These are phyloP conservation scores for Tetraselmis striata DNA, from an alignment of 139 green algal genomes.

Conservation along the genomic window DNA sequence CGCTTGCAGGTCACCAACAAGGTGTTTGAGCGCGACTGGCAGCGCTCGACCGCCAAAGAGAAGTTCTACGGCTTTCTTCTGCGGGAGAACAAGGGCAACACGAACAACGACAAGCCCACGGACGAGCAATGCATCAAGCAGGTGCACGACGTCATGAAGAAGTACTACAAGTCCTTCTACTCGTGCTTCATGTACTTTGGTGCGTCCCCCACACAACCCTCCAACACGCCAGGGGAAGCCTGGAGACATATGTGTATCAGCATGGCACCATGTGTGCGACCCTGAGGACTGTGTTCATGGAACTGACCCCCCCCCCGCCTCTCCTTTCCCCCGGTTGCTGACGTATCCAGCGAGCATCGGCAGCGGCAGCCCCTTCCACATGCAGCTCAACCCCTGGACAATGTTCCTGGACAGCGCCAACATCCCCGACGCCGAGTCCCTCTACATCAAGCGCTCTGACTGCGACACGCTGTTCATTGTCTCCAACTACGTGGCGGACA, in stretches of 20 bases:
- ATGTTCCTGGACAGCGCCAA: constrained; percentile 57
- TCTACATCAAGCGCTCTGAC: constrained; percentile 62
- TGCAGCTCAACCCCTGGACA: constrained; percentile 50
- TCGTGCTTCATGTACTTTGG: constrained; percentile 3
- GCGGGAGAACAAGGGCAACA: constrained; percentile 57
- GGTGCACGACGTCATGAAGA: constrained; percentile 50
- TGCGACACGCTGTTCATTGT: constrained; percentile 82
- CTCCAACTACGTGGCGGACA: constrained; percentile 69
- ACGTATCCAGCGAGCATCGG: background rate
- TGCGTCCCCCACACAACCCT: too few relatives aligned
- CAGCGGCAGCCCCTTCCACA: constrained; percentile 32
- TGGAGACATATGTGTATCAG: too few relatives aligned
- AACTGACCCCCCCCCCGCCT: too few relatives aligned
- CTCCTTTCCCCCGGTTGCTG: too few relatives aligned
- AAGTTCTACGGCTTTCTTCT: constrained; percentile 64
- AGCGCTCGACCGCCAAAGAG: constrained; percentile 51
- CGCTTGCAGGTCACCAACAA: constrained; percentile 37
- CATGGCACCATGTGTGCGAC: too few relatives aligned
- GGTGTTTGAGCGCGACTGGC: constrained; percentile 68
- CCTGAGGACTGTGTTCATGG: too few relatives aligned
- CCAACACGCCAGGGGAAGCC: too few relatives aligned
- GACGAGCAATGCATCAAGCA: constrained; percentile 26
- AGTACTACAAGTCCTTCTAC: constrained; percentile 34
- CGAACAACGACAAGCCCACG: constrained; percentile 49
- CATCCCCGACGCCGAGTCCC: constrained; percentile 59